Evolutionary conservation across 495 filamentous ascomycete genomes (phyloP).

Genomic region (Penicillium egyptiacum): DNA sequence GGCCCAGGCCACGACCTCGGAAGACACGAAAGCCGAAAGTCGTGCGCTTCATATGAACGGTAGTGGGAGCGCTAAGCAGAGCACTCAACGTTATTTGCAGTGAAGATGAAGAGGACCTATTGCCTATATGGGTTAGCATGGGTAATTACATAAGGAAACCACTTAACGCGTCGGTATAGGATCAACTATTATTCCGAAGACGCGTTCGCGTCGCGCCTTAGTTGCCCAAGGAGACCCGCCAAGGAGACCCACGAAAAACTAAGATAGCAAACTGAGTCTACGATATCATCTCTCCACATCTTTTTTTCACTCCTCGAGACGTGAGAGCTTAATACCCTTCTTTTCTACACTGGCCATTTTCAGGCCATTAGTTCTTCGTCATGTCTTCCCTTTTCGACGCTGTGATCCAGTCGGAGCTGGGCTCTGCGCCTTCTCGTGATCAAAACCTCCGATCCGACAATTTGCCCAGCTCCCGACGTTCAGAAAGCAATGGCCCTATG

Average conservation of each 20-base stretch:
- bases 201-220: slow-evolving; percentile 14
- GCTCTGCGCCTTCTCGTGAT: slow-evolving; percentile 39
- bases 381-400: slow-evolving; percentile 57
- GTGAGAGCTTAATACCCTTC: slow-evolving; percentile 15
- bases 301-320: slow-evolving; percentile 9
- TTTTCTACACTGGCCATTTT: slow-evolving; percentile 17
- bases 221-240: slow-evolving; percentile 16
- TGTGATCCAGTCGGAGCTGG: slow-evolving; percentile 52
- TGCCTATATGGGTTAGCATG: background rate
- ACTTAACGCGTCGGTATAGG: slow-evolving; percentile 12
- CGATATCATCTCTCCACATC: slow-evolving; percentile 8
- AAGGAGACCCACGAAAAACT: slow-evolving; percentile 17
- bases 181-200: slow-evolving; percentile 8
- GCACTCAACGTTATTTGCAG: background rate
- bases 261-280: slow-evolving; percentile 12
- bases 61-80: background rate
- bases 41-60: background rate
- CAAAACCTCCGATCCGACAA: slow-evolving; percentile 40
- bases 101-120: background rate
- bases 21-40: background rate
- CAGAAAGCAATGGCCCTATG: slow-evolving; percentile 56
- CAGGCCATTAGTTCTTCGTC: slow-evolving; percentile 28
- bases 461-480: slow-evolving; percentile 47
- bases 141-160: slow-evolving; percentile 4
- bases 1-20: background rate